Conservation (phyloP, 495 filamentous ascomycete genomes). For the Penicillium atrosanguineum region DNA sequence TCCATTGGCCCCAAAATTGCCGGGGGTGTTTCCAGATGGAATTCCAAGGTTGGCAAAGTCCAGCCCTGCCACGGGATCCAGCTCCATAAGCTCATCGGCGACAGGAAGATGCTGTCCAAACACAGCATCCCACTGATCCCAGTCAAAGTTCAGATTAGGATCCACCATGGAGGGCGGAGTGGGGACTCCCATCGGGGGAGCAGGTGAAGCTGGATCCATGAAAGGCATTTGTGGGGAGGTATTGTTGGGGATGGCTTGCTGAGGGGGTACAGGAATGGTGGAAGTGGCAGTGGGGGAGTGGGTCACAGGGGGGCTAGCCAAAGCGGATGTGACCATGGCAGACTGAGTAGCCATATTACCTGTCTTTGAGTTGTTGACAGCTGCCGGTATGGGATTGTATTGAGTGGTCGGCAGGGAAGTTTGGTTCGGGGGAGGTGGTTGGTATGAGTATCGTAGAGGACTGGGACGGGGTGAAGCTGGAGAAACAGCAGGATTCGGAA, state of each 20-base stretch:
- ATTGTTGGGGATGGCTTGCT: conserved; percentile 1
- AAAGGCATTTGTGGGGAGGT: conserved; percentile 14
- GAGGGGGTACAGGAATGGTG: conserved; percentile 4
- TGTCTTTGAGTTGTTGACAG: neutral
- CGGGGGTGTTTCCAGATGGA: conserved; percentile 1
- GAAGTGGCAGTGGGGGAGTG: conserved; percentile 7
- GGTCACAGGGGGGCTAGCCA: conserved; percentile 10
- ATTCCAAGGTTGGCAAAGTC: conserved; percentile 34
- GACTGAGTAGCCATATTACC: neutral
- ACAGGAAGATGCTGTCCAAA: conserved; percentile 49
- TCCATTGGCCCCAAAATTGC: conserved; percentile 1
- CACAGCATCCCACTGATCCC: conserved; percentile 52
- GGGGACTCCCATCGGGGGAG: conserved; percentile 22
- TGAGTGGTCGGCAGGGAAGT: conserved; percentile 12
- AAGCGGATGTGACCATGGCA: conserved; percentile 1
- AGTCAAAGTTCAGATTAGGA: conserved; percentile 47
- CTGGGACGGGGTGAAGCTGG: conserved; percentile 22
- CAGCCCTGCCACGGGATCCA: conserved; percentile 40
- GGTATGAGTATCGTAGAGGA: conserved; percentile 26
- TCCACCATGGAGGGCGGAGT: conserved; percentile 47
- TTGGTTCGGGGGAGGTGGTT: conserved; percentile 17
- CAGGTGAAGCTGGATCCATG: conserved; percentile 26
- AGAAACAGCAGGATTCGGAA: conserved; percentile 18
- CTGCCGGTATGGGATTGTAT: conserved; percentile 15
- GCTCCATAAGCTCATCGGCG: conserved; percentile 45